phyloP scores from a whole-genome alignment of 1,139 yeast species.

The Taphrina wiesneri region DNA sequence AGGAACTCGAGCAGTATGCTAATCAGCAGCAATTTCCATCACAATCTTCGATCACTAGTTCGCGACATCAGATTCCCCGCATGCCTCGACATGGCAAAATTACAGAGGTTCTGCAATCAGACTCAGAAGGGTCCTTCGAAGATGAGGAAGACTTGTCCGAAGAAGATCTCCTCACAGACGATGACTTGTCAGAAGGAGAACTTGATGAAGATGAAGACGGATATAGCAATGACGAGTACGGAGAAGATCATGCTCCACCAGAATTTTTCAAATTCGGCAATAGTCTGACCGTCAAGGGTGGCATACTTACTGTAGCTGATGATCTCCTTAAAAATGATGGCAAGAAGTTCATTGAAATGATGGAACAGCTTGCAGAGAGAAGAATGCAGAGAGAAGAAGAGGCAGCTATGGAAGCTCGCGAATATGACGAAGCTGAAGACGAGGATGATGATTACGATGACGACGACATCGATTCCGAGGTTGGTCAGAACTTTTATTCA shows the following conservation, averaged over 20 bases:
- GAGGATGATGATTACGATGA: conserved; percentile 47
- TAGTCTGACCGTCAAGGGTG: conserved; percentile 48
- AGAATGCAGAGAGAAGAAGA: conserved; percentile 56
- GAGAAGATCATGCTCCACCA: conserved; percentile 40
- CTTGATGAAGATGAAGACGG: conserved; percentile 19
- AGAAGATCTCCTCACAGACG: conserved; percentile 16
- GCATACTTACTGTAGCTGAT: conserved; percentile 67
- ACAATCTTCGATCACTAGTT: conserved; percentile 24
- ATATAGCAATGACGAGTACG: conserved; percentile 19
- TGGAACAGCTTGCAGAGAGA: conserved; percentile 70
- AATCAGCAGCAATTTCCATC: conserved; percentile 40
- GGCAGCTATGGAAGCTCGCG: conserved; percentile 44
- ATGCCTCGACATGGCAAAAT: conserved; percentile 26
- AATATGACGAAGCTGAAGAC: conserved; percentile 47
- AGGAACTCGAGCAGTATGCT: conserved; percentile 46
- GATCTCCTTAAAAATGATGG: conserved; percentile 76
- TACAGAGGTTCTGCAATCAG: conserved; percentile 18
- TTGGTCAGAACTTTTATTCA: conserved; percentile 37
- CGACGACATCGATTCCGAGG: conserved; percentile 43
- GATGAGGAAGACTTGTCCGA: conserved; percentile 38
- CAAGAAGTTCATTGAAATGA: conserved; percentile 68
- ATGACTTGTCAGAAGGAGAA: conserved; percentile 33
- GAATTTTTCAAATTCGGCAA: conserved; percentile 47
- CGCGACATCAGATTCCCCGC: conserved; percentile 24
- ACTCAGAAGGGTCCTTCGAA: conserved; percentile 38